Percentiles rank a stretch among this genome's conserved stretches.
Conservation (phyloP, 2,329 filamentous ascomycete genomes). For the Incumbomyces lentus region DNA sequence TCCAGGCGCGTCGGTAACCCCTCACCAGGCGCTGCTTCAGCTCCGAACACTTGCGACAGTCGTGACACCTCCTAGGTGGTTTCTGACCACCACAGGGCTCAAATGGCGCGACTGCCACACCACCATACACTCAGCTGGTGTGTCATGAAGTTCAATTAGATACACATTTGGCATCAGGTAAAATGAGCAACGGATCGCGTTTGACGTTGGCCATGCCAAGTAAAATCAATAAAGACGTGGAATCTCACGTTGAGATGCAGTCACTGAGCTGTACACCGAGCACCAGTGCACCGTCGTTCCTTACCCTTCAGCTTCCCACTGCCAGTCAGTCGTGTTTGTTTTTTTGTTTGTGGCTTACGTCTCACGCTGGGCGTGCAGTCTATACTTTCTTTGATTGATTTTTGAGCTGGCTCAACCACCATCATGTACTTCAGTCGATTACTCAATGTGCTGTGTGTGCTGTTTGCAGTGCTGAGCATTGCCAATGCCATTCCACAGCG, state of each 20-base stretch:
- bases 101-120: constrained; percentile 1
- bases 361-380: constrained; percentile 1
- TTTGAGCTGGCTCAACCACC: no score
- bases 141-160: constrained; percentile 7
- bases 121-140: constrained; percentile 1
- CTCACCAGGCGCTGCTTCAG: neutral
- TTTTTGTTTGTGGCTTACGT: constrained; percentile 4
- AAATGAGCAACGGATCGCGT: constrained; percentile 7
- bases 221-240: constrained; percentile 6
- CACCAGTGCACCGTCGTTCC: constrained; percentile 7
- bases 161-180: constrained; percentile 19
- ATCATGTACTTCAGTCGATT: constrained; percentile 10
- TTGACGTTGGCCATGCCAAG: constrained; percentile 6
- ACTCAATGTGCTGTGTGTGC: constrained; percentile 5
- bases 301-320: constrained; percentile 11
- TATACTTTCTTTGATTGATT: neutral
- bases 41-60: neutral
- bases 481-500: constrained; percentile 9
- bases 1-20: neutral
- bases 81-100: neutral
- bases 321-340: constrained; percentile 20
- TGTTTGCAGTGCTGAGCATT: constrained; percentile 9
- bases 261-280: neutral
- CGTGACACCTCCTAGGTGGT: neutral
- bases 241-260: neutral